Conservation (phyloP, 495 filamentous ascomycete genomes). For the Penicillium lividum region DNA sequence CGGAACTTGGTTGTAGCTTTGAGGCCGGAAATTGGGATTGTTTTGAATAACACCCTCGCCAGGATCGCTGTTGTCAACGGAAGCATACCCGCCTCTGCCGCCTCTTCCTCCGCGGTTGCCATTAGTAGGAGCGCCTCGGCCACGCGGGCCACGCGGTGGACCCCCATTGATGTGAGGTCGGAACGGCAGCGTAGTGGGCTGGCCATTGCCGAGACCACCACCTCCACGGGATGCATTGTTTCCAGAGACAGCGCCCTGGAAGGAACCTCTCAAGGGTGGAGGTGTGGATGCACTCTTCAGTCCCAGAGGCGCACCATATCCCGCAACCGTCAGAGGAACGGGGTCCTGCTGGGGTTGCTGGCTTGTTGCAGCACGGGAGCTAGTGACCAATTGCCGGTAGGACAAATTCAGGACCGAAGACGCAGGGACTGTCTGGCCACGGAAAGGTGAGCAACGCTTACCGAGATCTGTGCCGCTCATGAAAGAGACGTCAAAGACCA, state of each 20-base stretch:
- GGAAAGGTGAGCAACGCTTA: slow-evolving; percentile 90
- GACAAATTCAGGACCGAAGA: slow-evolving; percentile 85
- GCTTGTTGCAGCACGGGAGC: slow-evolving; percentile 67
- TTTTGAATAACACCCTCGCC: slow-evolving; percentile 50
- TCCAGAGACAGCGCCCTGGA: slow-evolving; percentile 63
- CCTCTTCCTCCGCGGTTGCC: slow-evolving; percentile 27
- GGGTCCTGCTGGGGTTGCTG: slow-evolving; percentile 51
- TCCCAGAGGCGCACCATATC: slow-evolving; percentile 59
- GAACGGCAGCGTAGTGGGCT: slow-evolving; percentile 35
- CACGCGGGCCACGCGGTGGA: slow-evolving; percentile 33
- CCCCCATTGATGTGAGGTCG: slow-evolving; percentile 37
- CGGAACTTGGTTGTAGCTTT: slow-evolving; percentile 72
- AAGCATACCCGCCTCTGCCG: slow-evolving; percentile 53
- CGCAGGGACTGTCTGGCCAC: slow-evolving; percentile 86
- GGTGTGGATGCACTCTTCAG: slow-evolving; percentile 68
- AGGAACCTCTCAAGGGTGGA: slow-evolving; percentile 68
- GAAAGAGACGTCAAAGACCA: slow-evolving; percentile 91
- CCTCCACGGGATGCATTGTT: slow-evolving; percentile 38
- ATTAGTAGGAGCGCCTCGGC: slow-evolving; percentile 29
- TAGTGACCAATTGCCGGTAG: slow-evolving; percentile 75
- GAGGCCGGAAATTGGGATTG: slow-evolving; percentile 57
- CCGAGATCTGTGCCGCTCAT: slow-evolving; percentile 93
- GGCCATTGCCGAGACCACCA: slow-evolving; percentile 45
- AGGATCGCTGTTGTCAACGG: slow-evolving; percentile 53
- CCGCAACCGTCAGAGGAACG: slow-evolving; percentile 59